A percentile compares a stretch with the other conserved stretches of the same genome.
These are phyloP conservation scores for Aspergillus felis DNA, from an alignment of 2,329 filamentous ascomycete species.

Conservation along the genomic window DNA sequence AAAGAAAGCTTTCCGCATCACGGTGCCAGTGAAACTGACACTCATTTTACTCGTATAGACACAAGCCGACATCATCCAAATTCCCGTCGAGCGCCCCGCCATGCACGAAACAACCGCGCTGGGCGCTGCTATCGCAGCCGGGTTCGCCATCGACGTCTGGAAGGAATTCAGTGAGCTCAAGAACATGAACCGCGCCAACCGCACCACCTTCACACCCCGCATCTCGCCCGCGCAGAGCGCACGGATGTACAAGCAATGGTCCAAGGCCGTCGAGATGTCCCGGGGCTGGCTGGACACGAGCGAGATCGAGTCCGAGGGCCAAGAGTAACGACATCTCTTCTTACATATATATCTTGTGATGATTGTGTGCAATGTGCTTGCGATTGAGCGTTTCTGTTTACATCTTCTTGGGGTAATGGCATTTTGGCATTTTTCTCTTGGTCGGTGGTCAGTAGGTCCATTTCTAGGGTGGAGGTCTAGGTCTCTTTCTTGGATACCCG, in stretches of 20 bases:
- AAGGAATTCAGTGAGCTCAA: constrained; percentile 68
- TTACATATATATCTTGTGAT: constrained; percentile 2
- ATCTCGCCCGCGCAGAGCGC: constrained; percentile 56
- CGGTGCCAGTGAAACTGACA: constrained; percentile 9
- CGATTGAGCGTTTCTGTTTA: constrained; percentile 11
- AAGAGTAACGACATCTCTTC: constrained; percentile 9
- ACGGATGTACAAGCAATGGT: constrained; percentile 67
- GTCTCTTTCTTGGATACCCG: constrained; percentile 12
- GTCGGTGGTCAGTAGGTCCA: not conserved
- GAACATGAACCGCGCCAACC: constrained; percentile 66
- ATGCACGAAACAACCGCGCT: constrained; percentile 91
- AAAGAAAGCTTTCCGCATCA: not conserved
- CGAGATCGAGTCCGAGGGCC: constrained; percentile 24
- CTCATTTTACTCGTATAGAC: constrained; percentile 46
- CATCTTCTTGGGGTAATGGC: not conserved
- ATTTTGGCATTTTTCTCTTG: not conserved
- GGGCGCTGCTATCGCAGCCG: constrained; percentile 83
- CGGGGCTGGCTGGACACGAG: constrained; percentile 58
- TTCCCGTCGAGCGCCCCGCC: constrained; percentile 75
- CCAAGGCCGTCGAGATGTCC: constrained; percentile 74
- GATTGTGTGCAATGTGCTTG: constrained; percentile 1
- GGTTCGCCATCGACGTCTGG: constrained; percentile 79
- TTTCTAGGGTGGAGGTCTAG: constrained; percentile 8
- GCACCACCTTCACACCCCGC: constrained; percentile 66
- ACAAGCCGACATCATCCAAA: constrained; percentile 80